Conservation (phyloP, 768 basidiomycete species). For the Daedaleopsis sinensis region DNA sequence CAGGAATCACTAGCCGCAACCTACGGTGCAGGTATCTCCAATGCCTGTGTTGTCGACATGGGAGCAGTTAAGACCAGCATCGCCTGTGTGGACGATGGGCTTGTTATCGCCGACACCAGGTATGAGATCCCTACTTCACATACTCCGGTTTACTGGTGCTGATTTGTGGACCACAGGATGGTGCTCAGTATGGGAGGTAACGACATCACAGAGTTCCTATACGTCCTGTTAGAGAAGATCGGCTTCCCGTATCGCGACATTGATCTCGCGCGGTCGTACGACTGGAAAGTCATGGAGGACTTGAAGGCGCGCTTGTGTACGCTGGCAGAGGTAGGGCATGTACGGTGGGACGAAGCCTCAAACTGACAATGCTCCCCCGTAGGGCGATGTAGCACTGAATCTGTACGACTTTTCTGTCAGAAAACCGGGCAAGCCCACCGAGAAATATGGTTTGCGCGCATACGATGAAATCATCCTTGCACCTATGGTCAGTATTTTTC, state of each 20-base stretch:
- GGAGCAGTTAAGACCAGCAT: constrained; percentile 85
- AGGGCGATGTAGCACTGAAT: constrained; percentile 91
- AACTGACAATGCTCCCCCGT: background rate
- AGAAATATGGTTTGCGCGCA: constrained; percentile 87
- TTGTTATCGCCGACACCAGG: constrained; percentile 88
- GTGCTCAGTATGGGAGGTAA: constrained; percentile 88
- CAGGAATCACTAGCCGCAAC: constrained; percentile 93
- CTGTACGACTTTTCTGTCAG: constrained; percentile 90
- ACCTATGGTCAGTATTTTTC: constrained; percentile 69
- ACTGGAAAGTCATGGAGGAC: constrained; percentile 92
- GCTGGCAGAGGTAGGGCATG: constrained; percentile 72
- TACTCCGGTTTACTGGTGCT: background rate
- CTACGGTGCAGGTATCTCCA: constrained; percentile 93
- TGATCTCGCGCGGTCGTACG: constrained; percentile 74
- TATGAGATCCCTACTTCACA: constrained; percentile 33
- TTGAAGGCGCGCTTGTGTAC: constrained; percentile 86
- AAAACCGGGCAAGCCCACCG: constrained; percentile 69
- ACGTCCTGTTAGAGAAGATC: constrained; percentile 76
- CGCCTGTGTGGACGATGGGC: constrained; percentile 93
- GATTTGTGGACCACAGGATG: constrained; percentile 49
- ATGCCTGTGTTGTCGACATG: constrained; percentile 95
- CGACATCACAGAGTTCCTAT: constrained; percentile 90
- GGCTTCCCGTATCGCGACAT: constrained; percentile 88
- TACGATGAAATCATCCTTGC: constrained; percentile 97
- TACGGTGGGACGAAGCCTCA: background rate